Base-by-base conservation (phyloP, 495 filamentous ascomycete genomes). In the Penicillium odoratum region DNA sequence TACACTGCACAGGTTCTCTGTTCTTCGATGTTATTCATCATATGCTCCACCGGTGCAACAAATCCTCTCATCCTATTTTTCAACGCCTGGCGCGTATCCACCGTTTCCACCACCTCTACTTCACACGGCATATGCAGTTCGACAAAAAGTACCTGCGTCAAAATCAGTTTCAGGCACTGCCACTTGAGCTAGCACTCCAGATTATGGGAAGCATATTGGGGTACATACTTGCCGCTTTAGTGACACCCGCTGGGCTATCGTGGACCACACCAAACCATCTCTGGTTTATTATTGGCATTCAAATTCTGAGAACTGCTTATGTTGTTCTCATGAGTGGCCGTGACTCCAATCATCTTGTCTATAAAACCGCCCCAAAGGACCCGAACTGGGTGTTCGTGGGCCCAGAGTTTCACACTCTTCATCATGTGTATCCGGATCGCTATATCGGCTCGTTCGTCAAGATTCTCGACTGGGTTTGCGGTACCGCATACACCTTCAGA, bases 391-490 rank as follows among this genome's bases (percentile, higher is more conserved):
- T 63, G 1, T 59, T 66, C 31, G 64, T 62, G 1, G 64, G 64
- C 9, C 64, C 64, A 2, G 47, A 66, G n/a, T 66, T 53, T 43
- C 64, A 66, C 55, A 42, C 57, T 1, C 54, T 66, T 0, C 64
- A 66, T 36, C 64, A 66, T 33, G 55, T 61, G 16, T 52, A 66
- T n/a, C 64, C 64, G 0, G 60, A 66, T 13, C 60, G 59, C 5
- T 66, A 66, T 48, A 63, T 66, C 46, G 54, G 64, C 18, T 66
- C 64, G 1, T 57, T 63, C 28, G 38, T 66, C 51, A 63, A 61
- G 38, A 5, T 63, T 3, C 62, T 66, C 33, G 64, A 66, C 60
- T 66, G 64, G 64, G 11, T 66, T 8, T 56, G 34, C 4, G 64
- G 64, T 7, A 66, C 64, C 6, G 64, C 64, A 2, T 66, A 59